Evolutionary conservation across 23 red algal species (phyloP), one percentile per base, ranked within the genome.

Genomic region (Gracilaria gracilis): DNA sequence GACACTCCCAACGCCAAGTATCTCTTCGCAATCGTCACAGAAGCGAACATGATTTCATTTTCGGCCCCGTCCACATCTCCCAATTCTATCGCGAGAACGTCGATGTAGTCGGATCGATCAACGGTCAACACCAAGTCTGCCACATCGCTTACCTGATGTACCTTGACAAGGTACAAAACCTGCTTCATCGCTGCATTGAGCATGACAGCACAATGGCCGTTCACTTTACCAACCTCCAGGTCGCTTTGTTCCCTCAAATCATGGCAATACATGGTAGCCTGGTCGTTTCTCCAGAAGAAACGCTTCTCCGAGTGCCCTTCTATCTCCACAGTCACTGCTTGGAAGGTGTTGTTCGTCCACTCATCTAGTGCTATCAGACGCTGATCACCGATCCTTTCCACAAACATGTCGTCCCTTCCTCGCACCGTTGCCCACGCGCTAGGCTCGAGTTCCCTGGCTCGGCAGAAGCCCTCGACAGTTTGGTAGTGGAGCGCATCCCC

Each of bases 221-320:
- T 71, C 31, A 71, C 31, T 6, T 9, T 38, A 71, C 31, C 66
- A 35, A 71, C 37, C 37, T 71, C 66, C 6, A 71, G 4, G 37
- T 71, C 66, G 37, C 31, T 71, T 71, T 71, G 15, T 40, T 71
- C 66, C 24, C 66, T 38, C 66, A 71, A 71, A 38, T 71, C 66
- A 71, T 71, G 29, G 31, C 66, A 71, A 31, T 71, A 71, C 66
- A 71, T 71, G 19, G 19, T 36, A 31, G 37, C 66, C 31, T 71
- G 17, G 20, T 38, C 31, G 28, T 71, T 71, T 38, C 20, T 71
- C 66, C 66, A 71, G 66, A 71, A 71, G 14, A 71, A 35, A 71
- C 8, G 6, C 29, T 12, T 71, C 5, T 71, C 66, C 31, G 19
- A 9, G 20, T 71, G 66, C 37, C 66, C 66, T 71, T 71, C 66